These are phyloP conservation scores for Paraurostyla sp. DNA, from an alignment of 73 alveolate species.

Conservation along the genomic window DNA sequence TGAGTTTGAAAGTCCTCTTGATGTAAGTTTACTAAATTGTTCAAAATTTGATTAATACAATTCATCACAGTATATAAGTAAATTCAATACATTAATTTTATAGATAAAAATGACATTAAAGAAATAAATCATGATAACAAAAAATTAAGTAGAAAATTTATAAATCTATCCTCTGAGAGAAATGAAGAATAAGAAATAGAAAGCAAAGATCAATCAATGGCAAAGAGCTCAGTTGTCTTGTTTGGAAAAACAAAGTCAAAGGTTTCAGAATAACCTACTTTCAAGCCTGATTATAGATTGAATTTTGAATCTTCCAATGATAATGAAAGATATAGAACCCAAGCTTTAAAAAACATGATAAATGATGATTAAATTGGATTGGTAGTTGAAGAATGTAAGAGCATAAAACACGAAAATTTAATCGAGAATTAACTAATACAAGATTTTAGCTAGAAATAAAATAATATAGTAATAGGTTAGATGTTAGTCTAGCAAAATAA, in stretches of 20 bases:
- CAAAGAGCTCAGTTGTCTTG: background rate
- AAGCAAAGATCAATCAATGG: background rate
- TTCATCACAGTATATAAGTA: background rate
- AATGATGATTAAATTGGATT: background rate
- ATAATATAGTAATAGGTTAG: too few species aligned
- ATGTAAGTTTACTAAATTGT: background rate
- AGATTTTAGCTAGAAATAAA: too few species aligned
- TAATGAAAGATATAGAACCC: background rate
- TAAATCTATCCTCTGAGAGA: too few species aligned
- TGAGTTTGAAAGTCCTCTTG: conserved; percentile 26
- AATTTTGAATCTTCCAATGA: background rate
- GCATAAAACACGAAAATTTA: background rate
- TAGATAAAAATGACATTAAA: too few species aligned
- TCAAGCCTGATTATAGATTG: conserved; percentile 22
- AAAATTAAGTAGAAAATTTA: too few species aligned
- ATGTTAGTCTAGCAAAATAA: too few species aligned
- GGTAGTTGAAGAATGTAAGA: background rate
- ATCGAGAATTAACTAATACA: background rate
- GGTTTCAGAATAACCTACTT: background rate
- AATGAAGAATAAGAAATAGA: too few species aligned
- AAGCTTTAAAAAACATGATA: background rate
- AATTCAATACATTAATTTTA: background rate
- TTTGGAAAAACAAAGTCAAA: background rate
- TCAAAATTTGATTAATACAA: background rate
- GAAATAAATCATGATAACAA: too few species aligned